Evolutionary conservation across 176 grass and related monocot genomes (phyloP), one percentile per base, ranked within the genome.

Genomic region (bread wheat (Triticum aestivum)): DNA sequence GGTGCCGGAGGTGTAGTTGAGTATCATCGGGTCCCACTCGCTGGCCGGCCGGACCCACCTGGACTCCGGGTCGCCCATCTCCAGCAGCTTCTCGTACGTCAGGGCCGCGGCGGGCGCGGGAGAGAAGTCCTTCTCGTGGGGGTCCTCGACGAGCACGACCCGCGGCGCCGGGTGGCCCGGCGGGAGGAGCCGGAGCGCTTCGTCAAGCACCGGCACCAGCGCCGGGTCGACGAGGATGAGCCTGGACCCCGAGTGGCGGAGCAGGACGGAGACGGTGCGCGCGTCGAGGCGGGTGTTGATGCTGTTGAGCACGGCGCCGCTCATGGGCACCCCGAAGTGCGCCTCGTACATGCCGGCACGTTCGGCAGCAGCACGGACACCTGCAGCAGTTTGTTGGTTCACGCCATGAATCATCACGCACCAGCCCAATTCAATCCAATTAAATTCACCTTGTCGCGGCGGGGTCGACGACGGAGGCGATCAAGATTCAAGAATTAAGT

Each of bases 1-100:
- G 10, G 96, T 98, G 51, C 96, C 96, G 42, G 96, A 98, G 49
- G 96, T 98, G 88, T 98, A 98, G 81, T 98, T 98, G 2, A 98
- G 86, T 0, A 98, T 87, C 90, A 98, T 98, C 5, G 96, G 96
- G n/a, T 98, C 93, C 91, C 93, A 88, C 84, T 95, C 96, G 65
- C 88, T 95, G 18, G 5, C 65, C 5, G 96, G 96, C 58, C 86
- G 77, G 17, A 94, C 62, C 96, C 96, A 98, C 8, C 11, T 2
- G 84, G 95, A 94, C 72, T 75, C 80, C 33, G 96, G 89, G 58
- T 98, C 86, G 12, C 96, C 91, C 12, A n/a, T 74, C 77, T 91
- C 91, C 0, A 98, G 58, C 2, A 98, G 84, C 68, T 26, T 29
- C 84, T 95, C 89, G 77, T 98, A 98, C 13, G 96, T 98, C 64